Conservation (phyloP, 2,329 filamentous ascomycete species). For the Penicillium expansum region DNA sequence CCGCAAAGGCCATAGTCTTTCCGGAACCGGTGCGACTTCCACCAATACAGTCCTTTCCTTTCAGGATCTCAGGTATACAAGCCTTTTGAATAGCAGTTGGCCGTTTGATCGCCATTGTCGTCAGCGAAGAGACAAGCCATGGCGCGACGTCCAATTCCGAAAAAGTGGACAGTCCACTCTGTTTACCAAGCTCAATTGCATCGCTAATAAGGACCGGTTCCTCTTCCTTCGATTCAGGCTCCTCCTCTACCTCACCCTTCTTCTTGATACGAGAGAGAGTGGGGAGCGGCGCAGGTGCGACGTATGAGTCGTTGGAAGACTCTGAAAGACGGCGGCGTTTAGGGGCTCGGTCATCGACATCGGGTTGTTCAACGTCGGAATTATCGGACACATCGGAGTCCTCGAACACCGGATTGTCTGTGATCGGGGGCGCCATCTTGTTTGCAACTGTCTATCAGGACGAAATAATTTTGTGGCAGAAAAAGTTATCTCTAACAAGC, state of each 20-base stretch:
- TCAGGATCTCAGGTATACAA: slow-evolving; percentile 88
- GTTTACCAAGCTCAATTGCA: slow-evolving; percentile 40
- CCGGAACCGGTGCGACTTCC: slow-evolving; percentile 92
- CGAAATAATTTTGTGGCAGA: slow-evolving; percentile 35
- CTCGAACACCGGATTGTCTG: slow-evolving; percentile 25
- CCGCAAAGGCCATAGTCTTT: slow-evolving; percentile 94
- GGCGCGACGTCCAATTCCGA: slow-evolving; percentile 69
- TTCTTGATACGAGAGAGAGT: slow-evolving; percentile 44
- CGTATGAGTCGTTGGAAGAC: slow-evolving; percentile 36
- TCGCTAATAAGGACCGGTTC: slow-evolving; percentile 41
- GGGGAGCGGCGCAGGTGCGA: slow-evolving; percentile 36
- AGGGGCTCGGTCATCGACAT: slow-evolving; percentile 32
- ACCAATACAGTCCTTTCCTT: slow-evolving; percentile 90
- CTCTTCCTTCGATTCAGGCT: slow-evolving; percentile 21
- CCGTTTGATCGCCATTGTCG: slow-evolving; percentile 73
- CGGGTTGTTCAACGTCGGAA: slow-evolving; percentile 19
- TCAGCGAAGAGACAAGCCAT: slow-evolving; percentile 83
- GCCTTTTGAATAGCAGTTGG: slow-evolving; percentile 91
- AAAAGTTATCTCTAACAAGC: slow-evolving; percentile 30
- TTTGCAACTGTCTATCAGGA: slow-evolving; percentile 18
- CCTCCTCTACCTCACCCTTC: slow-evolving; percentile 28
- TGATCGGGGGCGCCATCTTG: slow-evolving; percentile 30
- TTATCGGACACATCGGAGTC: slow-evolving; percentile 23
- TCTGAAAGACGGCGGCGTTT: slow-evolving; percentile 43
- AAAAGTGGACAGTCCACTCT: slow-evolving; percentile 59